phyloP scores from a whole-genome alignment of 2,329 filamentous ascomycete genomes.

The Cadophora gregata region DNA sequence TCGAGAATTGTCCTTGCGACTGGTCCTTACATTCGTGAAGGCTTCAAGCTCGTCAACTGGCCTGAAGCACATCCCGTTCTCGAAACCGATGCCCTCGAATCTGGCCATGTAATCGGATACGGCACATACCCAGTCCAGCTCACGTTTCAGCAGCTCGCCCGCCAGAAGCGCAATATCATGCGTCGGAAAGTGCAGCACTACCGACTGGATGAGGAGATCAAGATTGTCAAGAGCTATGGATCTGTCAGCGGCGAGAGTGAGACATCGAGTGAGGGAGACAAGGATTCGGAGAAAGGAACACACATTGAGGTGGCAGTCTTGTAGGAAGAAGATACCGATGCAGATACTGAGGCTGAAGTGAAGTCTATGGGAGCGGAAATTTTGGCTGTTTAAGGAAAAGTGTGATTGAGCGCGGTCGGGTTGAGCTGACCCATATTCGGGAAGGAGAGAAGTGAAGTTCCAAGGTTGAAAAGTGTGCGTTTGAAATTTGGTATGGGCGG shows the following conservation, averaged over 20 bases:
- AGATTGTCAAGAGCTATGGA: not conserved
- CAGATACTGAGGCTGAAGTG: not conserved
- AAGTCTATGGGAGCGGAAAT: not conserved
- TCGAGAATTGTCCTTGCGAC: not conserved
- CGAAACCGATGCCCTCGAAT: not conserved
- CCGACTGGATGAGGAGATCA: not conserved
- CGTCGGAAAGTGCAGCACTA: not conserved
- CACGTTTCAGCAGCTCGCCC: not conserved
- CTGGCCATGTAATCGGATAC: conserved; percentile 3
- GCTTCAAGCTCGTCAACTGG: not conserved
- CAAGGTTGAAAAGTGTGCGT: not conserved
- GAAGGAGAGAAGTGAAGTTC: not conserved
- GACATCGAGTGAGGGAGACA: not conserved
- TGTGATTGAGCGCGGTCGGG: not conserved
- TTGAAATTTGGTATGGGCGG: not conserved
- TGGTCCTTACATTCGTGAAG: not conserved
- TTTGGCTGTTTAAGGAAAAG: not conserved
- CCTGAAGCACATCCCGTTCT: not conserved
- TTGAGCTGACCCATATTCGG: not conserved
- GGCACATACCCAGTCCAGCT: not conserved
- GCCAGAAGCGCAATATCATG: not conserved
- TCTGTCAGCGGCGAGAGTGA: conserved; percentile 1
- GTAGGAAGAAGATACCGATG: not conserved
- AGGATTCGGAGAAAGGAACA: not conserved
- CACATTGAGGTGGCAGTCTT: no score